Evolutionary conservation across 2,329 filamentous ascomycete species (phyloP).

Genomic region (Waltergamsia citrina): DNA sequence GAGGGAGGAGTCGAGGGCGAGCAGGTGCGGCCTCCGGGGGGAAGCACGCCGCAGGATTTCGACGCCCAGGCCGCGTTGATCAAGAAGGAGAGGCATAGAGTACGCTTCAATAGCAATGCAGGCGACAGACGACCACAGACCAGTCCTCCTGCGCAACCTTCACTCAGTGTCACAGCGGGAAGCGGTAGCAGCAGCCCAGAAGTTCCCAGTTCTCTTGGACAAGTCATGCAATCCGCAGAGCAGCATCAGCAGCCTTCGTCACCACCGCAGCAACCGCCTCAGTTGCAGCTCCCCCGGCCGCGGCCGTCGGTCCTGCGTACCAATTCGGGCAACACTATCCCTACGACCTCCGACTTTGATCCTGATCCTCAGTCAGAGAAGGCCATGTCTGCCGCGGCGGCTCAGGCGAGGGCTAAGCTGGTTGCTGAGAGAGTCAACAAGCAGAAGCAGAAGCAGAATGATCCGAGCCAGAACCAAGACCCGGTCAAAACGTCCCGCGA

Average conservation of each 20-base stretch:
- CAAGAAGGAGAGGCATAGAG: constrained; percentile 35
- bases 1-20: no score
- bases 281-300: constrained; percentile 19
- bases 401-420: constrained; percentile 30
- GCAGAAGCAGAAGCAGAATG: constrained; percentile 5
- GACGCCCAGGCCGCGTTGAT: background rate
- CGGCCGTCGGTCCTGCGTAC: constrained; percentile 32
- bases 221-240: background rate
- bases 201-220: background rate
- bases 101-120: constrained; percentile 37
- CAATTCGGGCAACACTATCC: constrained; percentile 27
- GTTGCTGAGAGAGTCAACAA: constrained; percentile 26
- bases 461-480: constrained; percentile 5
- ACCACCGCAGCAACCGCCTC: no score
- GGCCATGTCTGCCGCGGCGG: constrained; percentile 25
- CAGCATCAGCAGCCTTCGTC: background rate
- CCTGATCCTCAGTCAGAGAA: constrained; percentile 15
- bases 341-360: constrained; percentile 14
- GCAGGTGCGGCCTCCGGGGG: no score
- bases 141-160: no score
- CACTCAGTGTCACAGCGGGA: constrained; percentile 3
- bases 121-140: constrained; percentile 20
- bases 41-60: background rate
- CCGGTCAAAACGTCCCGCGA: background rate
- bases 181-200: background rate